These are phyloP conservation scores for Coniferiporia sulphurascens DNA, from an alignment of 1,284 basidiomycete genomes.

Conservation along the genomic window DNA sequence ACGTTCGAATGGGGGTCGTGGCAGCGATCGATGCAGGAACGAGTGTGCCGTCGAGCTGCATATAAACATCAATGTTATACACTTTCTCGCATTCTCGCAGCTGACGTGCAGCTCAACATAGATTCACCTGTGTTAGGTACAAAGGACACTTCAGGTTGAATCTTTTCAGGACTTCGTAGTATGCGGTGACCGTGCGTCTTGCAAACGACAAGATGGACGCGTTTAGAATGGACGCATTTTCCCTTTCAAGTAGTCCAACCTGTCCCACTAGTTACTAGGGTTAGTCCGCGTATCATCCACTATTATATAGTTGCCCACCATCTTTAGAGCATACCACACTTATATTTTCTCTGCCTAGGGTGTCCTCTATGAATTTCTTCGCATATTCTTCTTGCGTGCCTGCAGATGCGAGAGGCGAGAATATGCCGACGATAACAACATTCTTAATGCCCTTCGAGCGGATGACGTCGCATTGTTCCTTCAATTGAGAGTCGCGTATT, in stretches of 20 bases:
- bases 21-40: conserved; percentile 46
- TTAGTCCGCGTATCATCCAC: conserved; percentile 20
- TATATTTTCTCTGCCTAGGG: conserved; percentile 30
- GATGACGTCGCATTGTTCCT: conserved; percentile 38
- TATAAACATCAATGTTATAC: not conserved
- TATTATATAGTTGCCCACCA: conserved; percentile 29
- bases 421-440: conserved; percentile 44
- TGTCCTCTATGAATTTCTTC: conserved; percentile 36
- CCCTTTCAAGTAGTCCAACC: conserved; percentile 53
- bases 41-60: conserved; percentile 47
- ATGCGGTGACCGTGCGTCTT: conserved; percentile 44
- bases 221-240: conserved; percentile 60
- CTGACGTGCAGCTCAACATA: not conserved
- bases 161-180: conserved; percentile 42
- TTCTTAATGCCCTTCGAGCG: conserved; percentile 37
- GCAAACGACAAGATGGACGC: conserved; percentile 52
- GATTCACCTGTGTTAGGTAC: conserved; percentile 48
- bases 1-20: conserved; percentile 55
- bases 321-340: conserved; percentile 40
- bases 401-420: conserved; percentile 42
- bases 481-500: conserved; percentile 37
- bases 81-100: not conserved
- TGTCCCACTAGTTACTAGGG: conserved; percentile 37
- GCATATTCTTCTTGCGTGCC: conserved; percentile 45
- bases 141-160: conserved; percentile 46